These are phyloP conservation scores for Helichrysum umbraculigerum DNA, from an alignment of 129 eudicot genomes.

Conservation along the genomic window DNA sequence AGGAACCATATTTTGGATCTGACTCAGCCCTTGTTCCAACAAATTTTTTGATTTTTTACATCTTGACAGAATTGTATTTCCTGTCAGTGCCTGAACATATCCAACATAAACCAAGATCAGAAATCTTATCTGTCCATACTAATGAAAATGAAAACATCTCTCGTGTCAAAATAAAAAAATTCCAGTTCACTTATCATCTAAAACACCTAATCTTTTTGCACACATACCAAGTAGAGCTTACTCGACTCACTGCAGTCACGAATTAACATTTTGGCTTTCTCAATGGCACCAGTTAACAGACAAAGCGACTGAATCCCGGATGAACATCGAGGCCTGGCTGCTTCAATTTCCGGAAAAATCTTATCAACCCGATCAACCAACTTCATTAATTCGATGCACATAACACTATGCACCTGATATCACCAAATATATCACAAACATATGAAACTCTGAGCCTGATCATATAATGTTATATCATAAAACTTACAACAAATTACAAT, in stretches of 20 bases:
- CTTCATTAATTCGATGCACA: constrained; percentile 57
- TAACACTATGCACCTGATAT: constrained; percentile 68
- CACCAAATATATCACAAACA: constrained; percentile 14
- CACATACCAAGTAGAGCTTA: constrained; percentile 83
- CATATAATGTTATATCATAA: not conserved
- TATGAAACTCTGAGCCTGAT: not conserved
- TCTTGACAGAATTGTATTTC: constrained; percentile 57
- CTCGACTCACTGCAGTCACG: constrained; percentile 72
- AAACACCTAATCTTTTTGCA: not conserved
- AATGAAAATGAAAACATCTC: not conserved
- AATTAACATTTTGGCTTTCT: constrained; percentile 50
- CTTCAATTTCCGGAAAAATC: constrained; percentile 70
- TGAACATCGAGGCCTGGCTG: constrained; percentile 74
- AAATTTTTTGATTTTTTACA: constrained; percentile 52
- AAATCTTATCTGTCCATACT: not conserved
- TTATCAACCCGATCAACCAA: constrained; percentile 46
- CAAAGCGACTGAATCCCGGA: constrained; percentile 71
- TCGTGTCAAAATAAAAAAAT: constrained; percentile 5
- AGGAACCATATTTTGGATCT: constrained; percentile 77
- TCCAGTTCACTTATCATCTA: not conserved
- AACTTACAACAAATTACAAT: not conserved
- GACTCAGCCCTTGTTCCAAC: constrained; percentile 56
- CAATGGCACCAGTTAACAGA: constrained; percentile 46
- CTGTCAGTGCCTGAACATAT: constrained; percentile 71
- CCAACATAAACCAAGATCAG: constrained; percentile 25